Percentiles rank a stretch among this genome's conserved stretches.
Evolutionary conservation across 306 rosid species (phyloP).

Genomic region (Pueraria montana): DNA sequence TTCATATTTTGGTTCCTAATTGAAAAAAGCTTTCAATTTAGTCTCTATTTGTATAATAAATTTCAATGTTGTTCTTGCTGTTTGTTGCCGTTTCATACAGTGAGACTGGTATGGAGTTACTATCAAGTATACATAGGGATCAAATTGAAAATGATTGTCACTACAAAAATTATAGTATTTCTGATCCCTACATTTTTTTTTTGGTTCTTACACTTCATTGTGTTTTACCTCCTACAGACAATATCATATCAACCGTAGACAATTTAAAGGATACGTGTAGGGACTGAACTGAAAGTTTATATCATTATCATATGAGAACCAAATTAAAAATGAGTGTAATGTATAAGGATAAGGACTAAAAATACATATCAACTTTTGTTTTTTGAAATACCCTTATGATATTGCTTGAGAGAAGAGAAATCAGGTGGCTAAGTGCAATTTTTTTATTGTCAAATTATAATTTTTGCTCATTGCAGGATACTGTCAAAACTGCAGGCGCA

Average conservation of each 20-base stretch:
- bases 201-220: no score
- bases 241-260: neutral
- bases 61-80: no score
- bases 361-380: neutral
- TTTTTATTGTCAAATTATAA: neutral
- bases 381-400: neutral
- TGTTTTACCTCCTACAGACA: neutral
- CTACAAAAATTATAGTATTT: no score
- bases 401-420: conserved; percentile 3
- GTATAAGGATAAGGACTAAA: neutral
- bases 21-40: neutral
- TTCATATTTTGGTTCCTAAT: neutral
- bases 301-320: neutral
- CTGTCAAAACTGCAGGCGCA: conserved; percentile 64
- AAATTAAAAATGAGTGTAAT: neutral
- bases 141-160: no score
- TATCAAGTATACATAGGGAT: no score
- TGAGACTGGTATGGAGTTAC: no score
- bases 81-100: no score
- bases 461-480: conserved; percentile 64
- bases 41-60: neutral
- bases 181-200: no score
- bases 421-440: neutral
- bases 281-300: neutral
- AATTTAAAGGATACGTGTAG: neutral